A percentile compares a stretch with the other conserved stretches of the same genome.
These are phyloP conservation scores for Hordeum marinum DNA, from an alignment of 176 grass and related monocot genomes.

Conservation along the genomic window DNA sequence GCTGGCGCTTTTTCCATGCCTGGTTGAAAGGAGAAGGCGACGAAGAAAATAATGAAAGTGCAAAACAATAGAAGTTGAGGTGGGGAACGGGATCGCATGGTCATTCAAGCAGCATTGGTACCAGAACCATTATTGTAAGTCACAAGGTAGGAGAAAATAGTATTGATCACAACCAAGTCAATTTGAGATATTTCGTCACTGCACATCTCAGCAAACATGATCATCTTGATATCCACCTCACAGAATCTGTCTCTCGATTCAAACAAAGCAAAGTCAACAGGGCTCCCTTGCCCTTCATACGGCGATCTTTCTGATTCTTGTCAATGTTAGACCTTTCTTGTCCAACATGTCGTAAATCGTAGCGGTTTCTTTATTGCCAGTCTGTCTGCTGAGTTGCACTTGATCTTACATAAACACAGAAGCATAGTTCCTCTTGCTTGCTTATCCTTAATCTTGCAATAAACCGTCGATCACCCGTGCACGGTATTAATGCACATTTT, in stretches of 20 bases:
- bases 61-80: neutral
- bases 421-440: neutral
- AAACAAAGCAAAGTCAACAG: neutral
- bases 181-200: neutral
- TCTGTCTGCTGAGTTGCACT: neutral
- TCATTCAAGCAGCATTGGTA: neutral
- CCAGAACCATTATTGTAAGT: neutral
- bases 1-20: neutral
- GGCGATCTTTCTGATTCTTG: neutral
- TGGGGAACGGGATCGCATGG: neutral
- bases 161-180: neutral
- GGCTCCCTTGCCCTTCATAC: neutral
- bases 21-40: neutral
- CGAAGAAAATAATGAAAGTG: neutral
- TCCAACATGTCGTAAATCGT: neutral
- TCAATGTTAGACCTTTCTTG: neutral
- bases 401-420: neutral
- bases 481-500: neutral
- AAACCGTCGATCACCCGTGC: neutral
- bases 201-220: neutral
- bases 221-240: neutral
- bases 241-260: neutral
- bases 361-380: neutral
- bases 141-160: conserved; percentile 1
- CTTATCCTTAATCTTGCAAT: neutral